phyloP scores from a whole-genome alignment of 306 rosid species.

The Corylus americana region DNA sequence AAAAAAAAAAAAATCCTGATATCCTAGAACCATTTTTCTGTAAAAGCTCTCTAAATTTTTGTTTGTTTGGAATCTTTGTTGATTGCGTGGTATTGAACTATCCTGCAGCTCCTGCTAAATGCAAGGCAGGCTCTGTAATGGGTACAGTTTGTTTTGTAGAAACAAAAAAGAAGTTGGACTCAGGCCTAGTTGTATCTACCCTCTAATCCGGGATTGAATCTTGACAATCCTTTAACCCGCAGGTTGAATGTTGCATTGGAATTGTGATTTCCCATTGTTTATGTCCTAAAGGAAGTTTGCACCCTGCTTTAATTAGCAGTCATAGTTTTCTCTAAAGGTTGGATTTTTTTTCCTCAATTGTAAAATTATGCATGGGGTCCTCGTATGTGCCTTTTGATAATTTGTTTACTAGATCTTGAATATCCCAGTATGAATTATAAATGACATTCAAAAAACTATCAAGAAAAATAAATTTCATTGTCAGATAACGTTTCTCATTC shows the following conservation, averaged over 20 bases:
- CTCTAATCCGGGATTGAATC: background rate
- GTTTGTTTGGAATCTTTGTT: background rate
- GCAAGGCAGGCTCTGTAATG: background rate
- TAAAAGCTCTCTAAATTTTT: background rate
- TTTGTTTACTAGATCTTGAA: background rate
- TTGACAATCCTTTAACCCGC: background rate
- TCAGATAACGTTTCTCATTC: background rate
- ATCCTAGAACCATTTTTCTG: slow-evolving; percentile 1
- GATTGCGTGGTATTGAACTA: background rate
- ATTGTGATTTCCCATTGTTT: background rate
- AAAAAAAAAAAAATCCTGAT: background rate
- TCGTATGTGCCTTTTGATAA: background rate
- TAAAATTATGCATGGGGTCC: background rate
- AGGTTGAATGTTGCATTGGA: background rate
- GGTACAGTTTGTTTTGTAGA: background rate
- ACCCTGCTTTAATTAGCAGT: background rate
- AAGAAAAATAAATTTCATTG: background rate
- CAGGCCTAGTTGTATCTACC: background rate
- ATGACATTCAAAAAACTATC: background rate
- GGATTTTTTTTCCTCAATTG: background rate
- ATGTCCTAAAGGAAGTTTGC: background rate
- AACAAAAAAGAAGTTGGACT: background rate
- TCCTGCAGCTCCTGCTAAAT: background rate
- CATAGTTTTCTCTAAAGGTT: background rate
- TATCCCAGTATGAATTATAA: background rate